These are phyloP conservation scores for Hypomyces rosellus DNA, from an alignment of 2,329 filamentous ascomycete species.

Conservation along the genomic window DNA sequence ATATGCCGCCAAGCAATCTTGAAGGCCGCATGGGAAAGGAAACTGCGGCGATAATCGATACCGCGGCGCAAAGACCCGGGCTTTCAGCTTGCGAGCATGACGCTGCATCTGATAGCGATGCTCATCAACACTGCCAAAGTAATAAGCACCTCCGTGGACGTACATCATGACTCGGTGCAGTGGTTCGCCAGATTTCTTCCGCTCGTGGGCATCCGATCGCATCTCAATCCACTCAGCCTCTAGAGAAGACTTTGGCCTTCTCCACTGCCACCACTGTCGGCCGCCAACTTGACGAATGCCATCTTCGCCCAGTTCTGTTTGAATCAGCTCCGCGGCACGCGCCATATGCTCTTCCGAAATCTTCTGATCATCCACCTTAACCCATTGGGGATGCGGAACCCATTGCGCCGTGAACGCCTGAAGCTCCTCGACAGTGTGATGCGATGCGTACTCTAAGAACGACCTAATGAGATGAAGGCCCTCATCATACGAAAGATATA, in stretches of 20 bases:
- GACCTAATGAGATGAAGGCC: conserved; percentile 80
- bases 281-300: conserved; percentile 75
- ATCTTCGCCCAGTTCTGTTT: conserved; percentile 67
- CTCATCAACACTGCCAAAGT: conserved; percentile 90
- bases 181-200: conserved; percentile 54
- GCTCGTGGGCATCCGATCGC: conserved; percentile 64
- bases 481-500: conserved; percentile 90
- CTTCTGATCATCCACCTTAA: conserved; percentile 64
- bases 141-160: conserved; percentile 90
- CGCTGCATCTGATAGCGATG: conserved; percentile 98
- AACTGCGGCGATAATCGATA: conserved; percentile 91
- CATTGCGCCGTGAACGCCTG: conserved; percentile 88
- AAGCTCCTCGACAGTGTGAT: conserved; percentile 86
- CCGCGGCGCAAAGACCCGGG: conserved; percentile 75
- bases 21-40: conserved; percentile 86
- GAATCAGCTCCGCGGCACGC: conserved; percentile 60
- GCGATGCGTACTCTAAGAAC: conserved; percentile 78
- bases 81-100: conserved; percentile 89
- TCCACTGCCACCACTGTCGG: conserved; percentile 84
- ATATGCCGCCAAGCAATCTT: conserved; percentile 86
- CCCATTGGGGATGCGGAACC: conserved; percentile 85
- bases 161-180: conserved; percentile 82
- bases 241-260: conserved; percentile 57
- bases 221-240: conserved; percentile 96
- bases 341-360: conserved; percentile 60